These are phyloP conservation scores for Russula earlei DNA, from an alignment of 768 basidiomycete species.

Conservation along the genomic window DNA sequence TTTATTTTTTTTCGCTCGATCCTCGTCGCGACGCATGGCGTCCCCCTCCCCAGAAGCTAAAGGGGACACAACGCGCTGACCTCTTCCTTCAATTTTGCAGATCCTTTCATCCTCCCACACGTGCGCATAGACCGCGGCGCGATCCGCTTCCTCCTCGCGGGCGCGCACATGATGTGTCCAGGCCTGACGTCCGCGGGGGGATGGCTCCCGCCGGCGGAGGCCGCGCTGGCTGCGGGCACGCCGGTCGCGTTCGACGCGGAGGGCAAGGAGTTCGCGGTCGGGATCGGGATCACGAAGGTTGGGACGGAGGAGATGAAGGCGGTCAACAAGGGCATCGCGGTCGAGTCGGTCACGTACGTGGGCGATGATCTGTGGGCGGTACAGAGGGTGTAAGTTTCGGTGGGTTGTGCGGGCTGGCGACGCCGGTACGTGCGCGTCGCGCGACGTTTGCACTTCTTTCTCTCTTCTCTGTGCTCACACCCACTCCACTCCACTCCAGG, in stretches of 20 bases:
- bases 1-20: no score
- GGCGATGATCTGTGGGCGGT: slow-evolving; percentile 84
- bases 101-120: slow-evolving; percentile 82
- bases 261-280: slow-evolving; percentile 88
- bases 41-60: no score
- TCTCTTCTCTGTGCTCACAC: no score
- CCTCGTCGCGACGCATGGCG: no score
- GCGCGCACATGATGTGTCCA: slow-evolving; percentile 95
- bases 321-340: slow-evolving; percentile 84
- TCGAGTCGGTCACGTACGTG: slow-evolving; percentile 78
- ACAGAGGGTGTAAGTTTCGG: slow-evolving; percentile 39
- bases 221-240: slow-evolving; percentile 55
- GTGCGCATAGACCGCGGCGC: slow-evolving; percentile 94
- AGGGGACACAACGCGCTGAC: no score
- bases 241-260: slow-evolving; percentile 92
- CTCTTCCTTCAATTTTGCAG: slow-evolving; percentile 32
- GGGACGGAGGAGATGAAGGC: slow-evolving; percentile 82
- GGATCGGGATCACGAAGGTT: slow-evolving; percentile 74
- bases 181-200: slow-evolving; percentile 92
- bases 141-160: slow-evolving; percentile 91
- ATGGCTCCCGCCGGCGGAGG: slow-evolving; percentile 65
- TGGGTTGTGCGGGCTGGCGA: no score
- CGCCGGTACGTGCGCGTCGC: no score
- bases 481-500: no score
- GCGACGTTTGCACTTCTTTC: no score